Base-by-base conservation (phyloP, 352 stramenopile species). In the Paralagenidium karlingii region DNA sequence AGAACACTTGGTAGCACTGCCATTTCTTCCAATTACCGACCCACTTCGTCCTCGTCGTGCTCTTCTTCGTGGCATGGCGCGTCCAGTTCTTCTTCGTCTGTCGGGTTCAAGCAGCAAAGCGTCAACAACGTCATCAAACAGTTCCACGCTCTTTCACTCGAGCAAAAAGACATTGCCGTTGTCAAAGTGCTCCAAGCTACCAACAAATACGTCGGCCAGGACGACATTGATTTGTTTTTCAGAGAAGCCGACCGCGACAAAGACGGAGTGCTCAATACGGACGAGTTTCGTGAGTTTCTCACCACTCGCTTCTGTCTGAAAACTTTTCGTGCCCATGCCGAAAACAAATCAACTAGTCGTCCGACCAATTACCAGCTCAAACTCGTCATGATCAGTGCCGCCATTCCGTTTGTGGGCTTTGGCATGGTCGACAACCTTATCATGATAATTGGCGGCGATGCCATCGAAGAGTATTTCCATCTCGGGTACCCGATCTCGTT, bases 401-500 rank as follows among this genome's bases (percentile, higher is more conserved):
- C 69, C 20, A 83, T 89, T 32, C 77, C 78, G 12, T 88, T 88
- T 50, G 58, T 88, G 10, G 76, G 70, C 34, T 93, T 93, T 56
- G 77, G 77, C 19, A 67, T 93, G 26, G 68, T 87, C 1, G 77
- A 90, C 58, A 90, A 93, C 51, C 63, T 86, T 49, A 84, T 92
- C 43, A 83, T 89, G 60, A 56, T 93, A 36, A 62, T 75, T 6
- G 86, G 85, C 0, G 93, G 94, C 8, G 92, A 98, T 45, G 85
- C 93, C 25, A 97, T 98, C 43, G 92, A 98, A 57, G 78, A 78
- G 26, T 77, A 91, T 34, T 80, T 98, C 33, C 91, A 96, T 40
- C 66, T 94, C n/a, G 71, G 68, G 20, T 80, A 97, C 45, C 90
- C 88, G 33, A 94, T 98, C 57, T 96, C 87, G 22, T 97, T 96